phyloP scores from a whole-genome alignment of 306 rosid genomes.

The Cicer chorassanicum region DNA sequence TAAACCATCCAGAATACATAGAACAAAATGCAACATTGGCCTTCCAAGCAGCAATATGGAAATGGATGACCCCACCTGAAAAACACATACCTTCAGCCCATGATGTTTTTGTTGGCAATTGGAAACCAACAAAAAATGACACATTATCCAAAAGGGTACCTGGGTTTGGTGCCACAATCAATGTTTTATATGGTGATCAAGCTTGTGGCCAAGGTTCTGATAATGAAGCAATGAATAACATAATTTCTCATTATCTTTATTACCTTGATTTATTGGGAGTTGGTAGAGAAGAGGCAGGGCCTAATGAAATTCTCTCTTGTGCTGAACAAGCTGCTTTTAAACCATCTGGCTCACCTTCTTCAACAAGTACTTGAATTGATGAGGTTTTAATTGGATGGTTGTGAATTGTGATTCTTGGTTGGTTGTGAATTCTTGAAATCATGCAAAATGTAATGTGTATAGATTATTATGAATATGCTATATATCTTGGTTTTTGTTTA shows the following conservation, averaged over 20 bases:
- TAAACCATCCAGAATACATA: conserved; percentile 89
- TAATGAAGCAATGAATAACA: conserved; percentile 75
- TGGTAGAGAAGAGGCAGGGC: conserved; percentile 81
- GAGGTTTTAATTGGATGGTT: conserved; percentile 27
- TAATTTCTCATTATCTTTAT: conserved; percentile 79
- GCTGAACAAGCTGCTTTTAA: conserved; percentile 76
- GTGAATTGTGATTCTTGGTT: conserved; percentile 13
- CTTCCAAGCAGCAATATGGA: conserved; percentile 84
- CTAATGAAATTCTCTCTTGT: conserved; percentile 72
- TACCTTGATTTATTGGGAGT: conserved; percentile 86
- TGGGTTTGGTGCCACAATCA: conserved; percentile 90
- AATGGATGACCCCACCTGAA: conserved; percentile 87
- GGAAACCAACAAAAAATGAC: conserved; percentile 97
- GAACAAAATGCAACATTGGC: conserved; percentile 94
- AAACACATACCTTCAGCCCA: conserved; percentile 86
- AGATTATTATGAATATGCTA: conserved; percentile 23
- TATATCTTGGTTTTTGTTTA: neutral
- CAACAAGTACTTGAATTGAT: conserved; percentile 49
- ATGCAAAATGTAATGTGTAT: conserved; percentile 23
- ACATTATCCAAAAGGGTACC: conserved; percentile 78
- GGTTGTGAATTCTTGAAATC: conserved; percentile 40
- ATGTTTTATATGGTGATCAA: conserved; percentile 73
- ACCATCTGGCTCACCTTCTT: conserved; percentile 58
- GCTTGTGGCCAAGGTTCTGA: conserved; percentile 72
- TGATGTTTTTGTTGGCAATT: conserved; percentile 74